phyloP scores from a whole-genome alignment of 257 asterid species.

The Salvia miltiorrhiza region DNA sequence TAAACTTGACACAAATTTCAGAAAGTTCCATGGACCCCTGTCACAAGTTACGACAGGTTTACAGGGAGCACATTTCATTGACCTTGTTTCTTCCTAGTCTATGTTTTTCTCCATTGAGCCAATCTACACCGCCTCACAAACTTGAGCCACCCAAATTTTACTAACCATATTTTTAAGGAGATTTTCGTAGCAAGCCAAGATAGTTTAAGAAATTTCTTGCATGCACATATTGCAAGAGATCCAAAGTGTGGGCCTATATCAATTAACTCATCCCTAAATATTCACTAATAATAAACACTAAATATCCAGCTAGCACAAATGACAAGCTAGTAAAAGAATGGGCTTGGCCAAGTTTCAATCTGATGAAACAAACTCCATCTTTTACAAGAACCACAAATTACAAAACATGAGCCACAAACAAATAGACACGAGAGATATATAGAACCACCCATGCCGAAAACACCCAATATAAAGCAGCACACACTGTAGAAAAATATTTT shows the following conservation, averaged over 20 bases:
- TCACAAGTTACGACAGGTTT: background rate
- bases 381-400: background rate
- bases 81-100: background rate
- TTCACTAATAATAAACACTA: conserved; percentile 10
- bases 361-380: conserved; percentile 5
- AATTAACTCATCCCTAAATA: background rate
- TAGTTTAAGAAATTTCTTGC: background rate
- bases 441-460: background rate
- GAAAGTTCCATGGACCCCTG: background rate
- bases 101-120: background rate
- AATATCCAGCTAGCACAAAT: conserved; percentile 9
- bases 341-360: conserved; percentile 5
- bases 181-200: background rate
- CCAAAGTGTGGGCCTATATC: background rate
- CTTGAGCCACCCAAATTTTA: background rate
- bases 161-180: background rate
- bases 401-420: background rate
- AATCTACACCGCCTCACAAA: background rate
- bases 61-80: background rate
- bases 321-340: background rate
- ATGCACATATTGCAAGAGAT: background rate
- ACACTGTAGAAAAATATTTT: background rate
- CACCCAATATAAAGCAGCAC: background rate
- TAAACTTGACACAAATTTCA: background rate
- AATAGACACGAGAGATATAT: background rate